Evolutionary conservation across 2,329 filamentous ascomycete genomes (phyloP), one percentile per base, ranked within the genome.

Genomic region (Akanthomyces dipterigenus): DNA sequence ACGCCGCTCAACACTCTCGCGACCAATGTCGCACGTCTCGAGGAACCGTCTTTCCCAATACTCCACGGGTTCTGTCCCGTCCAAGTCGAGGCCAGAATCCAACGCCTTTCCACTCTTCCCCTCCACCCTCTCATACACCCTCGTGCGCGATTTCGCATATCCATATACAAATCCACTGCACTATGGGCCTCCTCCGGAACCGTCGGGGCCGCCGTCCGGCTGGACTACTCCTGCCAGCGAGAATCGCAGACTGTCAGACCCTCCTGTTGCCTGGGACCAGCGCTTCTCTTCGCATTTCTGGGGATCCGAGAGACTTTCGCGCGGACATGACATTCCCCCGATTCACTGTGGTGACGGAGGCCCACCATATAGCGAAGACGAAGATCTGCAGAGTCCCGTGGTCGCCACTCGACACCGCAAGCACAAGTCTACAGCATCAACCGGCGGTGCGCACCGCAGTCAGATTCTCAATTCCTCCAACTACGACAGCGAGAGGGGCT

Each of bases 91-190:
- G 63, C 91, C 92, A 22, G 82, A 82, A 61, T 96, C 91, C n/a
- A 84, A 89, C 70, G 82, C 90, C 64, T 93, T 95, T 70, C 89
- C 91, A 18, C 80, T 89, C 69, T 95, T 91, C 74, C 88, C 91
- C 68, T 95, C 92, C 62, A 96, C 87, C 71, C 83, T 97, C 20
- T 76, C 90, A 7, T 97, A 97, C 73, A 87, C 92, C n/a, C 81
- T 91, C 49, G 93, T 99, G 66, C 89, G 95, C 70, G 95, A 99
- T 80, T 99, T 98, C 77, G 95, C 95, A 67, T 99, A 98, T 72
- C 86, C 91, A 36, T 72, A 84, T 28, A 82, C 83, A 60, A 90
- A 98, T 73, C 92, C 91, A 48, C 82, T 97, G 74, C 95, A 98
- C 78, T 96, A 96, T 80, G 95, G 95, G 1, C 90, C 93, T n/a